Base-by-base conservation (phyloP, 768 basidiomycete species). In the Coprinopsis sp. region DNA sequence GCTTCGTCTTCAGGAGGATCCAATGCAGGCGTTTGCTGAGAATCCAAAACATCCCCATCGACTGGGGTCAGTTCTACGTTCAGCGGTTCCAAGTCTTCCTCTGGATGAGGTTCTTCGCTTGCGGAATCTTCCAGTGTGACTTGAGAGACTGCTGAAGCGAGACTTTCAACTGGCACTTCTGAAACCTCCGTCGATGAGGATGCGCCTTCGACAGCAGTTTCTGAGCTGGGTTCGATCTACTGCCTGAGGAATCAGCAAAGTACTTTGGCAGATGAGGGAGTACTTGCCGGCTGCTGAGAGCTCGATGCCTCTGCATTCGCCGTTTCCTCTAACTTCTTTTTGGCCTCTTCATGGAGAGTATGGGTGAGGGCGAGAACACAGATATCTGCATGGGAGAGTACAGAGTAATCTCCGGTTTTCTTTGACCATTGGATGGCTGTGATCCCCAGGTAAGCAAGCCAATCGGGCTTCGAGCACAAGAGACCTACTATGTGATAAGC, bases 371-470 rank as follows among this genome's bases (percentile, higher is more conserved):
- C 95, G 40, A 98, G 67, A 29, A 98, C 82, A 56, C 87, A 84
- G 33, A 99, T 63, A 81, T 99, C 96, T 12, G 93, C 77, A 63
- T 85, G 79, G 12, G 92, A 96, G 30, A 99, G 74, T 37, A 92
- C 94, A 33, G 89, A 72, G 61, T 92, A 94, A 66, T 99, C 96
- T 61, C 96, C 96, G 0, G 95, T 95, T 72, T 90, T 90, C 73
- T 92, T 95, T 3, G 96, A 91, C 65, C 82, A 84, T 51, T 86
- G 84, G 46, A 87, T 89, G 3, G 95, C 96, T 97, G 59, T 28
- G 38, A 40, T 14, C n/a, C 28, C 12, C 18, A 21, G 24, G 18
- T 33, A 27, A 36, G 23, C n/a, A 19, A 22, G 30, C 28, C 6
- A n/a, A 41, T 27, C 21, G 30, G 34, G 11, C 27, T 22, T 18